Evolutionary conservation across 768 basidiomycete genomes (phyloP).

Genomic region (Kwoniella newhampshirensis): DNA sequence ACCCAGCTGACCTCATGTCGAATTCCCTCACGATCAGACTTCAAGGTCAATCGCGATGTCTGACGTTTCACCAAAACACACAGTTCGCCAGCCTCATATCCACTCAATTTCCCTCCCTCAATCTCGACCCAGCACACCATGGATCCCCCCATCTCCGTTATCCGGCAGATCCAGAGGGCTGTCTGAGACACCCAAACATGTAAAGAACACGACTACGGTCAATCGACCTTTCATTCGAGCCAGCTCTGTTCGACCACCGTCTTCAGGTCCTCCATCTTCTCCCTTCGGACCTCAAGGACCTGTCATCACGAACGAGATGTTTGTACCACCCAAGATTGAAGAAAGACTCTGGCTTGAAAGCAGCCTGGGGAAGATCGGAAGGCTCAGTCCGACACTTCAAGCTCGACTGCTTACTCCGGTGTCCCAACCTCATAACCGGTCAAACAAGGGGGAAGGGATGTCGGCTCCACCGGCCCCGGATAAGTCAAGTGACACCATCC

Average conservation of each 20-base stretch:
- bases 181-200: background rate
- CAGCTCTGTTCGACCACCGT: background rate
- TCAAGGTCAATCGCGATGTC: too few relatives aligned
- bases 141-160: background rate
- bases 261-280: too few relatives aligned
- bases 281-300: too few relatives aligned
- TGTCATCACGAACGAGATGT: too few relatives aligned
- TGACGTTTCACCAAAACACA: too few relatives aligned
- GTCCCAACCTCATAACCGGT: background rate
- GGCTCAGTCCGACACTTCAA: background rate
- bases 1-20: too few relatives aligned
- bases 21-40: too few relatives aligned
- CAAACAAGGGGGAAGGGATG: constrained; percentile 5
- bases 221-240: constrained; percentile 9
- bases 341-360: background rate
- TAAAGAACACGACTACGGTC: background rate
- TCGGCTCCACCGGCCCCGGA: background rate
- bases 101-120: background rate
- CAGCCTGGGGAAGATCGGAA: constrained; percentile 1
- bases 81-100: too few relatives aligned
- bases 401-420: background rate
- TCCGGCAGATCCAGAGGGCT: background rate
- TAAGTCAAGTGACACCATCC: background rate
- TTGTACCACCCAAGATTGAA: background rate
- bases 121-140: background rate